These are phyloP conservation scores for Chaetothyriales sp. DNA, from an alignment of 2,329 filamentous ascomycete genomes.

Conservation along the genomic window DNA sequence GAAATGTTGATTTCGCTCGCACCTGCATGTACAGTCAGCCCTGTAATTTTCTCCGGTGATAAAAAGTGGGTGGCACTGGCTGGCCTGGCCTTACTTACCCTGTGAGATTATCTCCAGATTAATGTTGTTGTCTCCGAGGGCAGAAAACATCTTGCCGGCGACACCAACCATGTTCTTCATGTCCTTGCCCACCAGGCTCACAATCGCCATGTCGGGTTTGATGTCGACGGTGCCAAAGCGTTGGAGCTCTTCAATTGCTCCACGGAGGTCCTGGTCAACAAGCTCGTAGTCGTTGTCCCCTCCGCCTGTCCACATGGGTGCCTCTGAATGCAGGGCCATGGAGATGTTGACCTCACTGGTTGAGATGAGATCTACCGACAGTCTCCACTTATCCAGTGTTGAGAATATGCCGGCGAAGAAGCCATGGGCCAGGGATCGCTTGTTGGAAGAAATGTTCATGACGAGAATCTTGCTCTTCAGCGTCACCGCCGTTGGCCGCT, in stretches of 20 bases:
- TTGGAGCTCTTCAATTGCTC: conserved; percentile 55
- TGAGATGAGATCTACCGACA: conserved; percentile 92
- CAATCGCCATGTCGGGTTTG: conserved; percentile 81
- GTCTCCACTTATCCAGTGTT: conserved; percentile 69
- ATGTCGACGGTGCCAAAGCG: conserved; percentile 83
- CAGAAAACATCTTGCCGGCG: conserved; percentile 85
- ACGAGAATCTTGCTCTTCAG: conserved; percentile 96
- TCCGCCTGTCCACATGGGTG: conserved; percentile 35
- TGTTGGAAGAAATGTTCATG: conserved; percentile 96
- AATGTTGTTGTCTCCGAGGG: conserved; percentile 78
- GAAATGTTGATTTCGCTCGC: conserved; percentile 99
- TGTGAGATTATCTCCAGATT: conserved; percentile 99
- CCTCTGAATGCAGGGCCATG: conserved; percentile 80
- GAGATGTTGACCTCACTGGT: conserved; percentile 95
- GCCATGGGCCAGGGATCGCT: conserved; percentile 85
- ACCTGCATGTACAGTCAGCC: conserved; percentile 37
- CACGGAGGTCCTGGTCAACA: conserved; percentile 46
- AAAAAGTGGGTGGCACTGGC: neutral
- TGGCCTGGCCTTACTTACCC: conserved; percentile 40
- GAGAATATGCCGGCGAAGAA: conserved; percentile 91
- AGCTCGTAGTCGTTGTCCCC: conserved; percentile 36
- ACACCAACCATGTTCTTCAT: conserved; percentile 98
- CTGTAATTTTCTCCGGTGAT: neutral
- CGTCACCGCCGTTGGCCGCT: conserved; percentile 75
- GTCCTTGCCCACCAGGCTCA: conserved; percentile 84